A percentile compares a stretch with the other conserved stretches of the same genome.
Evolutionary conservation across 148 eudicot species (phyloP).

Genomic region (Diospyros lotus): DNA sequence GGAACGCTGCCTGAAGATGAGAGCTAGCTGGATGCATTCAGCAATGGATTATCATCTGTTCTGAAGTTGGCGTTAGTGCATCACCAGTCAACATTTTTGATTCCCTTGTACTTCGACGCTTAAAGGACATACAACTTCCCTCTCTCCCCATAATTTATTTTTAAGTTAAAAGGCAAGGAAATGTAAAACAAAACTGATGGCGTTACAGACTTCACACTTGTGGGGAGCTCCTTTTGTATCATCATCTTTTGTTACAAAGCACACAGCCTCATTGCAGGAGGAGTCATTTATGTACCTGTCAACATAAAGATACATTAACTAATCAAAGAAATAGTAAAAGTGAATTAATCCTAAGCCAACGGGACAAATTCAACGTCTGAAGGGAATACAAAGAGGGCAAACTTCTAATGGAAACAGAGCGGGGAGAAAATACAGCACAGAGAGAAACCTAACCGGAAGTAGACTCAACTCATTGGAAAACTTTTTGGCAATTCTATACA

Average conservation of each 20-base stretch:
- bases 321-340: too few relatives aligned
- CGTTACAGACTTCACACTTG: background rate
- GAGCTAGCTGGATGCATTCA: too few relatives aligned
- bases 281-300: constrained; percentile 12
- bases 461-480: background rate
- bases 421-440: background rate
- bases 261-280: background rate
- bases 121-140: too few relatives aligned
- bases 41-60: too few relatives aligned
- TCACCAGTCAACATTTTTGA: background rate
- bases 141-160: too few relatives aligned
- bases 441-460: background rate
- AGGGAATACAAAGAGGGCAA: too few relatives aligned
- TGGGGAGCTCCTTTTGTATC: background rate
- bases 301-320: background rate
- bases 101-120: background rate
- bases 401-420: background rate
- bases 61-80: background rate
- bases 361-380: too few relatives aligned
- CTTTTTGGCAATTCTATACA: background rate
- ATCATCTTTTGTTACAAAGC: background rate
- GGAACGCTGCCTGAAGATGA: too few relatives aligned
- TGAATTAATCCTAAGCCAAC: too few relatives aligned
- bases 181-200: background rate
- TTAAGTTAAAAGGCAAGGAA: background rate